phyloP scores from a whole-genome alignment of 1,284 basidiomycete genomes.

The Microstroma glucosiphilum region DNA sequence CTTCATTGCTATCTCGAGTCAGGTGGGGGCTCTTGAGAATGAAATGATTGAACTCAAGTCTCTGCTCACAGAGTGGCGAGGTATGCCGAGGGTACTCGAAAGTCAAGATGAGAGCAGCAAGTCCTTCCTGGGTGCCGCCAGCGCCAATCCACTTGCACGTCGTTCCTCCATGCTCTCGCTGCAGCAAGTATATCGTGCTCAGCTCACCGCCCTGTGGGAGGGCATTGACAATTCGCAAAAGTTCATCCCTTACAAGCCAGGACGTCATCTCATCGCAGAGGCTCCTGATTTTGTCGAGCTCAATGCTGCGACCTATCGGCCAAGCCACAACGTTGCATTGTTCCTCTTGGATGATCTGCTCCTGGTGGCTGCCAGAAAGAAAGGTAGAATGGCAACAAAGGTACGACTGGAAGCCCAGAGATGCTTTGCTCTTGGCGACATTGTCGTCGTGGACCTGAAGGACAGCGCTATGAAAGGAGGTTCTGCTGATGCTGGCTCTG shows the following conservation, averaged over 20 bases:
- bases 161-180: conserved; percentile 59
- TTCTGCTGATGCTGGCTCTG: background rate
- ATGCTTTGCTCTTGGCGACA: conserved; percentile 85
- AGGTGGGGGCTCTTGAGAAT: conserved; percentile 90
- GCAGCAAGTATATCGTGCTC: conserved; percentile 83
- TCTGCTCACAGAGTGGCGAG: conserved; percentile 79
- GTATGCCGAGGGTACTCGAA: conserved; percentile 39
- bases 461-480: conserved; percentile 60
- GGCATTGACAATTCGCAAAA: conserved; percentile 94
- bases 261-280: conserved; percentile 83
- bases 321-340: conserved; percentile 77
- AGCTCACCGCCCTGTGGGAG: conserved; percentile 83
- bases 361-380: conserved; percentile 66
- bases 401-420: conserved; percentile 75
- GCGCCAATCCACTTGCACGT: conserved; percentile 7
- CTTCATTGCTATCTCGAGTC: conserved; percentile 92
- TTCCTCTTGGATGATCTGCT: conserved; percentile 87
- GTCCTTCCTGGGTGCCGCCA: background rate
- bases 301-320: conserved; percentile 91
- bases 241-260: conserved; percentile 80
- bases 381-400: conserved; percentile 53
- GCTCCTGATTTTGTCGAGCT: conserved; percentile 75
- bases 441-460: conserved; percentile 88
- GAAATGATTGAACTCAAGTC: conserved; percentile 97
- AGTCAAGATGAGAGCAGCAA: conserved; percentile 3